Evolutionary conservation across 192 early-diverging fungal genomes (phyloP).

Genomic region (Coemansia sp.): DNA sequence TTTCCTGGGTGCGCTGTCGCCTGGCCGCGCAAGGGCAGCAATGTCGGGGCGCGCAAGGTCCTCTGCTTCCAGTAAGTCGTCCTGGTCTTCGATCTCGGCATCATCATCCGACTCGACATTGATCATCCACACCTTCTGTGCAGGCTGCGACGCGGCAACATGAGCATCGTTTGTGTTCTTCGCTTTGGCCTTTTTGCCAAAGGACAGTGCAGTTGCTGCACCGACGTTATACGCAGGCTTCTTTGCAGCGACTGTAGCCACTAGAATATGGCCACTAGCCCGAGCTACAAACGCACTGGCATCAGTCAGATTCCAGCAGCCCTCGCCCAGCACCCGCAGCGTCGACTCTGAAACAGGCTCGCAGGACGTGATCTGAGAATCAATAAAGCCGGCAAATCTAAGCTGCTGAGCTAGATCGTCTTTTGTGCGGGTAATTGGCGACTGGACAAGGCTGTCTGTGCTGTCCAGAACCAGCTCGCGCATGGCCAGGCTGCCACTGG

Average conservation of each 20-base stretch:
- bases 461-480: slow-evolving; percentile 65
- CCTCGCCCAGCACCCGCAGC: slow-evolving; percentile 50
- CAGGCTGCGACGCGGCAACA: slow-evolving; percentile 15
- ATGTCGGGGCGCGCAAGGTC: slow-evolving; percentile 74
- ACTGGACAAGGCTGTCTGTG: slow-evolving; percentile 36
- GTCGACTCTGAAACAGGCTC: slow-evolving; percentile 50
- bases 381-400: slow-evolving; percentile 84
- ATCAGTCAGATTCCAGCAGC: slow-evolving; percentile 60
- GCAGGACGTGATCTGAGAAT: slow-evolving; percentile 48
- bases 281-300: slow-evolving; percentile 50
- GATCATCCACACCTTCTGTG: slow-evolving; percentile 72
- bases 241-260: slow-evolving; percentile 54
- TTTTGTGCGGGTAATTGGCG: slow-evolving; percentile 60
- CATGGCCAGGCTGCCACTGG: slow-evolving; percentile 67
- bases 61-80: slow-evolving; percentile 78
- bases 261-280: slow-evolving; percentile 43
- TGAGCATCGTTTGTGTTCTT: slow-evolving; percentile 36
- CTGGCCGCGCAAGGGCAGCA: slow-evolving; percentile 62
- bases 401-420: slow-evolving; percentile 66
- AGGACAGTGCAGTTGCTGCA: slow-evolving; percentile 74
- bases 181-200: slow-evolving; percentile 69
- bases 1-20: slow-evolving; percentile 73
- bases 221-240: slow-evolving; percentile 89
- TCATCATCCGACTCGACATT: slow-evolving; percentile 75
- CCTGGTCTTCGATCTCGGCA: slow-evolving; percentile 83